Evolutionary conservation across 495 filamentous ascomycete genomes (phyloP), one percentile per base, ranked within the genome.

Genomic region (Xylaria nigripes): DNA sequence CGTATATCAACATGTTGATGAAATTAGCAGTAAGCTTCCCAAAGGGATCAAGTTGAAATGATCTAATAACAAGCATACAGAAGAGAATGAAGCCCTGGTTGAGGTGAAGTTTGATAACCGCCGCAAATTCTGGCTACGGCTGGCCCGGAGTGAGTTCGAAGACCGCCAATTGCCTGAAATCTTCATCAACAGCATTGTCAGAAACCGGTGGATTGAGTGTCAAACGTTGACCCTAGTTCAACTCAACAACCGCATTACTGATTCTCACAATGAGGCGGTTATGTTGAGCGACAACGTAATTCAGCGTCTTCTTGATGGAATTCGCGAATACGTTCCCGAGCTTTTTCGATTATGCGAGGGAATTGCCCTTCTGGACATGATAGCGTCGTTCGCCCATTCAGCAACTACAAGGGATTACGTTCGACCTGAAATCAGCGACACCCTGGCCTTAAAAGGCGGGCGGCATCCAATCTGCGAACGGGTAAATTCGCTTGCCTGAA

Each of bases 351-450:
- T 89, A 48, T 90, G 87, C 59, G 90, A 96, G 61, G 84, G 82
- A 18, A 84, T 96, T 55, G 89, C 88, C n/a, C 80, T 89, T 67
- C 76, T 98, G 5, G 93, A 98, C 64, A 94, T 97, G 88, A 72
- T 94, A n/a, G 72, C 82, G 23, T 78, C 87, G 7, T 96, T 95
- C 68, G 84, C 84, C 6, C 84, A 95, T 13, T 66, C 91, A 6
- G 84, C 87, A 38, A 89, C 86, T 5, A 80, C 76, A 21, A 74
- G 85, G 55, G 86, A 92, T 50, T 98, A 96, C 63, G 80, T 85
- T 22, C 81, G 86, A 16, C 93, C 93, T 9, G 81, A 86, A 30
- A 70, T 96, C 27, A 81, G 81, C 7, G 76, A 83, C n/a, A 81
- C 80, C 0, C 70, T 97, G 34, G 88, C 84, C 6, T 83, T 98